phyloP scores from a whole-genome alignment of 805 yeast species.

The Candida fluviatilis region DNA sequence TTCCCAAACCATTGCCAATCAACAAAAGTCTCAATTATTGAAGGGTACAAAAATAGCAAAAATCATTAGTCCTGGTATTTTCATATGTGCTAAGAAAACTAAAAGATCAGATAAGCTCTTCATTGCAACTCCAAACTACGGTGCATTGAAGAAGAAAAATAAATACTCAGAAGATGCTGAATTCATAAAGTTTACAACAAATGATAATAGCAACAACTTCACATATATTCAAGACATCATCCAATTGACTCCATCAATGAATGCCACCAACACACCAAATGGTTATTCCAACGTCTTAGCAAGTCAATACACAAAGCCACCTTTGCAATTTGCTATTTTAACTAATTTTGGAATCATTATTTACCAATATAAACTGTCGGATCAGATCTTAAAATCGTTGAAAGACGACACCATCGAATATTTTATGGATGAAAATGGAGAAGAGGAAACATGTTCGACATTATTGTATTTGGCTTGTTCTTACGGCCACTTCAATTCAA shows the following conservation, averaged over 20 bases:
- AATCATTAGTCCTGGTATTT: slow-evolving; percentile 82
- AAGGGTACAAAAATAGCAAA: slow-evolving; percentile 55
- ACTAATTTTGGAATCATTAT: slow-evolving; percentile 76
- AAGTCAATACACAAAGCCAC: slow-evolving; percentile 68
- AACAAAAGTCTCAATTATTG: slow-evolving; percentile 52
- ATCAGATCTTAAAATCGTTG: slow-evolving; percentile 65
- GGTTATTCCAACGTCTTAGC: slow-evolving; percentile 87
- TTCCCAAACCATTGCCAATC: slow-evolving; percentile 35
- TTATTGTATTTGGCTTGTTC: slow-evolving; percentile 82
- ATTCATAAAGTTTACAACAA: slow-evolving; percentile 37
- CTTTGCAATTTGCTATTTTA: slow-evolving; percentile 73
- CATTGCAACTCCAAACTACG: slow-evolving; percentile 81
- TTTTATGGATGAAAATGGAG: slow-evolving; percentile 76
- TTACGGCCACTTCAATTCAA: slow-evolving; percentile 51
- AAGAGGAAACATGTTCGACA: slow-evolving; percentile 85
- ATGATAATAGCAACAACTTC: slow-evolving; percentile 17
- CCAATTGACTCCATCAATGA: slow-evolving; percentile 64
- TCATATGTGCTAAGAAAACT: slow-evolving; percentile 58
- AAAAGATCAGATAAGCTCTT: slow-evolving; percentile 50
- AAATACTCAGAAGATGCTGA: slow-evolving; percentile 80
- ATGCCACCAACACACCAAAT: slow-evolving; percentile 68
- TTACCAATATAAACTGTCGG: slow-evolving; percentile 77
- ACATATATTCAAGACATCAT: slow-evolving; percentile 64
- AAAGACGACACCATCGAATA: slow-evolving; percentile 63
- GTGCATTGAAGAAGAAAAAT: slow-evolving; percentile 69